Evolutionary conservation across 768 basidiomycete species (phyloP).

Genomic region (Naganishia vaughanmartiniae): DNA sequence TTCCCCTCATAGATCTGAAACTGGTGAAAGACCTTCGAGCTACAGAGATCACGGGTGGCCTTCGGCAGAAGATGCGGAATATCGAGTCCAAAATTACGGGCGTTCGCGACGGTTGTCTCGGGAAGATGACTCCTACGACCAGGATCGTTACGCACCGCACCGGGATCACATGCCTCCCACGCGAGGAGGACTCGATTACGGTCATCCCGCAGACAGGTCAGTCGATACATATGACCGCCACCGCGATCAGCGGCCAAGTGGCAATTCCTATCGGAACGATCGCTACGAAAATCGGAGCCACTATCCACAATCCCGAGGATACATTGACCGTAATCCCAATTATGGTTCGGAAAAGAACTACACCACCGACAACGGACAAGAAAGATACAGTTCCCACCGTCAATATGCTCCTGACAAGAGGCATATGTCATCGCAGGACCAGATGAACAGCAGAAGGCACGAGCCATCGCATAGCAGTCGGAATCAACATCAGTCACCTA

Average conservation of each 20-base stretch:
- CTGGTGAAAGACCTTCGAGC: neutral
- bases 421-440: neutral
- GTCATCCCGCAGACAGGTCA: neutral
- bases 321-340: neutral
- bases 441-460: neutral
- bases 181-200: conserved; percentile 9
- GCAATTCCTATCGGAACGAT: neutral
- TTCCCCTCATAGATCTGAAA: neutral
- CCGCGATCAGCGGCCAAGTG: neutral
- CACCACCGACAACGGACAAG: neutral
- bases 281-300: neutral
- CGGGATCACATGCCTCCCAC: neutral
- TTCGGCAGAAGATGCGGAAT: neutral
- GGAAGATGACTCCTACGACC: neutral
- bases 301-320: neutral
- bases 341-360: neutral
- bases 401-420: neutral
- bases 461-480: neutral
- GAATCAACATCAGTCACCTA: neutral
- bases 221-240: neutral
- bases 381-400: neutral
- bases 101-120: neutral
- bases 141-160: neutral
- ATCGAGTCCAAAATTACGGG: neutral
- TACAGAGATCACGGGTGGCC: neutral